A percentile compares a stretch with the other conserved stretches of the same genome.
Evolutionary conservation across 1,284 basidiomycete genomes (phyloP).

Genomic region (Rhodotorula sp.): DNA sequence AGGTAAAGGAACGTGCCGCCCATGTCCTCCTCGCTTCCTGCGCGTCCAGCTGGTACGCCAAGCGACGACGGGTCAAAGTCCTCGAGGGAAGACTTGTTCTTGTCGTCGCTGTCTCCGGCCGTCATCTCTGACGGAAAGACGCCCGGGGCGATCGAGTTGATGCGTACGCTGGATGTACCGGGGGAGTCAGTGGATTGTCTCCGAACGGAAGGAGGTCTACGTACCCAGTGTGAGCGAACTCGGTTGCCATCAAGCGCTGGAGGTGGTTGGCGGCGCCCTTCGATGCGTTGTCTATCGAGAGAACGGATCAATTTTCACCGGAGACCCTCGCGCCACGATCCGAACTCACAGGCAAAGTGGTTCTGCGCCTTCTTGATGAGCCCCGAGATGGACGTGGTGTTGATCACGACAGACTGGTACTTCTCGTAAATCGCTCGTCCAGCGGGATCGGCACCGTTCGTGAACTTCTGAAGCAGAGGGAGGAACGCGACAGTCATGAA

Average conservation of each 20-base stretch:
- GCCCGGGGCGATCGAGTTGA: constrained; percentile 66
- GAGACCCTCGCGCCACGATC: constrained; percentile 44
- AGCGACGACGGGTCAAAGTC: constrained; percentile 26
- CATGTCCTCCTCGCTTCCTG: constrained; percentile 27
- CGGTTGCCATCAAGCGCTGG: constrained; percentile 69
- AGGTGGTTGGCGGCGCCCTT: constrained; percentile 73
- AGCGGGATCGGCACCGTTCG: constrained; percentile 9
- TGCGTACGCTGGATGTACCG: constrained; percentile 53
- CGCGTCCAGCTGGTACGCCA: constrained; percentile 21
- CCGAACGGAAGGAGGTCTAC: background rate
- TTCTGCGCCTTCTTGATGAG: constrained; percentile 65
- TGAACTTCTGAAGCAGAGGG: constrained; percentile 62
- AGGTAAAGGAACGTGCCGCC: constrained; percentile 24
- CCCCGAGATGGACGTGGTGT: constrained; percentile 72
- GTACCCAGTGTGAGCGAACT: constrained; percentile 60
- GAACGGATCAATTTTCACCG: constrained; percentile 42
- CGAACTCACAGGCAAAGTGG: constrained; percentile 55
- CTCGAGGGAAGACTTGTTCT: constrained; percentile 49
- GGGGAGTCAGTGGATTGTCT: too few relatives aligned
- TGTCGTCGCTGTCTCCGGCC: constrained; percentile 52
- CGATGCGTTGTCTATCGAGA: constrained; percentile 51
- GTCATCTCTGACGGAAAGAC: constrained; percentile 62
- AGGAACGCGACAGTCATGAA: constrained; percentile 72
- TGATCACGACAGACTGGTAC: constrained; percentile 52
- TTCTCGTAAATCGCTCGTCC: constrained; percentile 57